Evolutionary conservation across 2,329 filamentous ascomycete species (phyloP), one percentile per base, ranked within the genome.

Genomic region (Colletotrichum sp.): DNA sequence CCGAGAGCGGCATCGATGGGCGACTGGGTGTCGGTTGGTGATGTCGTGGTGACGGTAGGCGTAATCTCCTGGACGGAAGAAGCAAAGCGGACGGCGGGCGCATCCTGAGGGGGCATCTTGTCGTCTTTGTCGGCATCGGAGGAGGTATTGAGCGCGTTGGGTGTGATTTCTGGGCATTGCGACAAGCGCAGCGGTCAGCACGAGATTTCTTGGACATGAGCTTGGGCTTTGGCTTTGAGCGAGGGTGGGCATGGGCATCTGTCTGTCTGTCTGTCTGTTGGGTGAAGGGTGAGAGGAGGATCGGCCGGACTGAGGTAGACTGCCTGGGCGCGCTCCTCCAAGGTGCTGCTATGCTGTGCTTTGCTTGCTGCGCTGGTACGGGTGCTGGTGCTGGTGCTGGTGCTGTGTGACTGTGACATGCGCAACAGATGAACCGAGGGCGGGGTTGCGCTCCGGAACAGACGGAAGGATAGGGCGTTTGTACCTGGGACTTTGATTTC

Each of bases 31-130:
- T 74, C 78, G 15, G 80, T 78, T 65, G 81, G 77, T 71, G 81
- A 79, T 77, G 83, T 80, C 67, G 83, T 81, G 8, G 92, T 90
- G 75, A 90, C 87, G 39, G 77, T 72, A 16, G 85, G 85, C 16
- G 83, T 81, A 80, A 95, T 95, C 84, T 95, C 93, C 82, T 95
- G 89, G 76, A 93, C 91, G 77, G 90, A 88, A 32, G 93, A 92
- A 71, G 93, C 92, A 84, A 96, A 96, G 75, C 94, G 93, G 71
- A 96, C 94, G 75, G 91, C 88, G 72, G 88, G 87, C 71, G 82
- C 81, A 75, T 84, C 81, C 79, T 78, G 78, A 73, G 75, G 79
- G 79, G 68, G 65, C 71, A 76, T 76, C 70, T 68, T 73, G 72
- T 55, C 76, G 79, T 80, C 81, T 79, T 81, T 74, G 71, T 71